A percentile compares a stretch with the other conserved stretches of the same genome.
Conservation (phyloP, 164 flowering plant genomes). For the Liriodendron chinense region DNA sequence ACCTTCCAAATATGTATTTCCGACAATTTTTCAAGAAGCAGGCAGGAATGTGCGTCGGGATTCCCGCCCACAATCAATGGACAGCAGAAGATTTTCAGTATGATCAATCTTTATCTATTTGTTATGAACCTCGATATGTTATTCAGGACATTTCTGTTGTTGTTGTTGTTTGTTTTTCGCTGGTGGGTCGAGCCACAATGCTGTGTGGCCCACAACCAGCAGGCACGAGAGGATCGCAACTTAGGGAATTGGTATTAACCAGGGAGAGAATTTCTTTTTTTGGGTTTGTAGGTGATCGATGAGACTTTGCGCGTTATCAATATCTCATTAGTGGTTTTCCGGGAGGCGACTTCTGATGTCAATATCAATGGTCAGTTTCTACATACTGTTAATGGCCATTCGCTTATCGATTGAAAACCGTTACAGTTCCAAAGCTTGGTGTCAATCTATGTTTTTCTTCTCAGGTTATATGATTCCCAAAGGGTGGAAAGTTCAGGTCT, state of each 20-base stretch:
- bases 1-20: background rate
- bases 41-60: background rate
- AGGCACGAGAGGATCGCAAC: background rate
- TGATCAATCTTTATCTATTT: background rate
- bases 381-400: background rate
- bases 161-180: too few species aligned
- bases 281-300: slow-evolving; percentile 61
- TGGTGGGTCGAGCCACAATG: too few species aligned
- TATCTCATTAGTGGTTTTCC: slow-evolving; percentile 62
- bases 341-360: slow-evolving; percentile 64
- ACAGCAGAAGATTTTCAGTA: too few species aligned
- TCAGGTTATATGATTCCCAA: slow-evolving; percentile 67
- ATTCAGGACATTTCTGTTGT: background rate
- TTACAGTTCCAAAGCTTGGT: background rate
- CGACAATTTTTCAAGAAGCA: background rate
- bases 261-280: background rate
- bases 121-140: background rate
- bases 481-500: slow-evolving; percentile 77
- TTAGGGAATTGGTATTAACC: background rate
- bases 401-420: background rate
- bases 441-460: background rate
- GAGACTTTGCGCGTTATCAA: slow-evolving; percentile 72
- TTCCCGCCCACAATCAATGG: background rate
- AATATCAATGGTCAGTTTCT: slow-evolving; percentile 46
- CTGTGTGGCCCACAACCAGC: background rate